A percentile compares a stretch with the other conserved stretches of the same genome.
phyloP scores from a whole-genome alignment of 805 yeast genomes.

The Metschnikowia chrysomelidarum region DNA sequence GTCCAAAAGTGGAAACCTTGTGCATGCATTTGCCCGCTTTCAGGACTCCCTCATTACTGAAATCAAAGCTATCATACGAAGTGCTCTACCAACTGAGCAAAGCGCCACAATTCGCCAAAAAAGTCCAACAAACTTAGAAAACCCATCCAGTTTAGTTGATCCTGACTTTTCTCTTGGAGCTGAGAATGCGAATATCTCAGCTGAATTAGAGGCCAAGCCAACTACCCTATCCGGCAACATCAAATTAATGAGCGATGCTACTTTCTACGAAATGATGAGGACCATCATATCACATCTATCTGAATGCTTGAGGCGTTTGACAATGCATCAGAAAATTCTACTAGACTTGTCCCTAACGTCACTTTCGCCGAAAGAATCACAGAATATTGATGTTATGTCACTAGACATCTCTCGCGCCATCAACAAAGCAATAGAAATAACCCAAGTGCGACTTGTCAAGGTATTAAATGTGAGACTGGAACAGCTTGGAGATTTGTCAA shows the following conservation, averaged over 20 bases:
- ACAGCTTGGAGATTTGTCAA: conserved; percentile 55
- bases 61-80: conserved; percentile 67
- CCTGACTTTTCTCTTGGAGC: neutral
- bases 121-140: neutral
- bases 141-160: conserved; percentile 3
- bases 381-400: conserved; percentile 46
- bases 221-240: conserved; percentile 41
- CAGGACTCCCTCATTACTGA: conserved; percentile 70
- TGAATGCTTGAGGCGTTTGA: conserved; percentile 70
- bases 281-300: conserved; percentile 61
- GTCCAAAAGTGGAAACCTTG: conserved; percentile 57
- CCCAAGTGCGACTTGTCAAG: conserved; percentile 76
- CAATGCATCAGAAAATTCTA: conserved; percentile 74
- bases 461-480: conserved; percentile 76
- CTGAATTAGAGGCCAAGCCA: conserved; percentile 12
- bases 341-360: conserved; percentile 60
- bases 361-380: conserved; percentile 23
- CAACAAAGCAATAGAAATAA: conserved; percentile 61
- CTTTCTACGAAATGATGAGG: conserved; percentile 69
- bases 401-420: conserved; percentile 68
- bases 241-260: conserved; percentile 65
- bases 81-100: conserved; percentile 15
- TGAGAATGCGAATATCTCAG: neutral
- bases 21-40: conserved; percentile 59
- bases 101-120: no score